Base-by-base conservation (phyloP, 2,329 filamentous ascomycete species). In the Fusarium fracticaudum region DNA sequence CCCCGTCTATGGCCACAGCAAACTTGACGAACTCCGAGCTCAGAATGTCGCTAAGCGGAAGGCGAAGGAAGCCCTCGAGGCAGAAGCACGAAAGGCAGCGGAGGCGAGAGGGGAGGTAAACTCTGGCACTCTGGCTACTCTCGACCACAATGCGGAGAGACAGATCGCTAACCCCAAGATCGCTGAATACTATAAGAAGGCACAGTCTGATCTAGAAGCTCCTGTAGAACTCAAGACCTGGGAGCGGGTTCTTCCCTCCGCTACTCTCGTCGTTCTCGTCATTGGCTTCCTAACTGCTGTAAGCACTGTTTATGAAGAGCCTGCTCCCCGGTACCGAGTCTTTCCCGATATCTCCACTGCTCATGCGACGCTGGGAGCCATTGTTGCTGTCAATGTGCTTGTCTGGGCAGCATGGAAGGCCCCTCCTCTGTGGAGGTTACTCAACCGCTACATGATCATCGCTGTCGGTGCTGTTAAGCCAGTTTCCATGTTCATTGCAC, bases 401-500 rank as follows among this genome's bases (percentile, higher is more conserved):
- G 83, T 92, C 17, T 91, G 87, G 73, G 64, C 86, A 31, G 82
- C 86, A 35, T 94, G 92, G 91, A 88, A 87, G 74, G 74, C 90
- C 17, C 92, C 92, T 53, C 89, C 90, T 3, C 76, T 91, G 37
- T 96, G 92, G 91, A 82, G 84, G 18, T 59, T 90, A 22, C 82
- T 94, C 74, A 95, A 94, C 82, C 89, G 86, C 71, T 92, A 92
- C 83, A 91, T 94, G 82, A 84, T 93, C 45, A 81, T 91, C 41
- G 84, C 91, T 14, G 87, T 92, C 12, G 92, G 90, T 12, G 90
- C 90, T 59, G 92, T 93, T 14, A 87, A 87, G 71, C 87, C 92
- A 8, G 66, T 90, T 26, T 87, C 88, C 71, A 81, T 93, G 70
- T 77, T 96, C 35, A 89, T 90, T 40, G 89, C 90, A 74, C 84